Base-by-base conservation (phyloP, 371 early-diverging fungal species). In the Furculomyces boomerangus region DNA sequence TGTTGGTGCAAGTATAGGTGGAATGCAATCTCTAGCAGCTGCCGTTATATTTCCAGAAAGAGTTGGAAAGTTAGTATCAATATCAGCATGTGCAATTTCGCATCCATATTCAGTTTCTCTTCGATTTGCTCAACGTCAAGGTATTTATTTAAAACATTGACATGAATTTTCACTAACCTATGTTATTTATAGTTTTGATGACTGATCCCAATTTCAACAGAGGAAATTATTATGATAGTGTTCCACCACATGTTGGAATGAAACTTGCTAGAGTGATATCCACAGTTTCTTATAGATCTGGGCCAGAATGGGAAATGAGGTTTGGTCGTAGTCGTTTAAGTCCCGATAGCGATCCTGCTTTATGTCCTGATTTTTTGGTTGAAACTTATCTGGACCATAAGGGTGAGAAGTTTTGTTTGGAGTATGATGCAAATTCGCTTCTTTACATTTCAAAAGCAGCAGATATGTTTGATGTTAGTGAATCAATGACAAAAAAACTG, bases 361-460 rank as follows among this genome's bases (percentile, higher is more conserved):
- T 95, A 39, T 88, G 90, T 54, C 86, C 96, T 0, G 96, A 95
- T 59, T 93, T 86, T 64, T 60, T 89, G 61, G 92, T 95, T 53
- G 96, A 95, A 67, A 89, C 89, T 2, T 95, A 95, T 58, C 64
- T 95, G 49, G 93, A 95, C 60, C 91, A 94, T 63, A 93, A 95
- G 63, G 88, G 92, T 49, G 91, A 93, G 61, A 74, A 83, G 28
- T 94, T 86, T 68, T 89, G 89, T 61, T 60, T 88, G 47, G 81
- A 88, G 63, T 94, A 93, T 66, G 96, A 95, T 51, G 77, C 96
- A 57, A 95, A 95, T 62, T 90, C 91, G 1, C 67, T 93, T 16
- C 62, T 95, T 2, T 95, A 92, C 61, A 81, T 95, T 30, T 89
- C 90, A 47, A 93, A 93, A 63, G 93, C 94, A 29, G 93, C 93